phyloP scores from a whole-genome alignment of 2,329 filamentous ascomycete species.

The Claviceps pusilla region DNA sequence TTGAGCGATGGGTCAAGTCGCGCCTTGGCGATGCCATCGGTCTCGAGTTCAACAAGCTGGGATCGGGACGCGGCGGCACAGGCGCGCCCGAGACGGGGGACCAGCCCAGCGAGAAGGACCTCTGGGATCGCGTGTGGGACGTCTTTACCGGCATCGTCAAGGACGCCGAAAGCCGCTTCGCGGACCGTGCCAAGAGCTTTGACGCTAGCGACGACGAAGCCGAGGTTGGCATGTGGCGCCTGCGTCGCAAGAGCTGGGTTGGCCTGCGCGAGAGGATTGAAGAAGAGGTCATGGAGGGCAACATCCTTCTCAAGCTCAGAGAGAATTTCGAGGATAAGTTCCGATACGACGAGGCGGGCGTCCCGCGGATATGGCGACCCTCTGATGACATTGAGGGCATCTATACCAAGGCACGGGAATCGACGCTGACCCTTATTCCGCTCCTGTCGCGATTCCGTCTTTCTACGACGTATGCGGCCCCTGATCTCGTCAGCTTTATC shows the following conservation, averaged over 20 bases:
- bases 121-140: constrained; percentile 93
- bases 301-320: constrained; percentile 82
- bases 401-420: constrained; percentile 84
- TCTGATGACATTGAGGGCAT: constrained; percentile 93
- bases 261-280: constrained; percentile 82
- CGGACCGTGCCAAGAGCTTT: constrained; percentile 80
- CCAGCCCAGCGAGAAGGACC: constrained; percentile 64
- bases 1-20: constrained; percentile 87
- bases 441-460: constrained; percentile 75
- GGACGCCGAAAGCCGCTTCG: constrained; percentile 74
- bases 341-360: constrained; percentile 87
- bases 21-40: constrained; percentile 77
- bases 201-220: constrained; percentile 86
- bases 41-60: constrained; percentile 89
- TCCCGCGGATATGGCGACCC: constrained; percentile 91
- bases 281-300: constrained; percentile 96
- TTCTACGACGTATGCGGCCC: constrained; percentile 55
- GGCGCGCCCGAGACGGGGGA: constrained; percentile 68
- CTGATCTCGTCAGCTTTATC: constrained; percentile 74
- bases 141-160: constrained; percentile 70
- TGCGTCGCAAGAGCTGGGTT: constrained; percentile 88
- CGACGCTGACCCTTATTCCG: constrained; percentile 79
- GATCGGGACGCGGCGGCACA: constrained; percentile 68
- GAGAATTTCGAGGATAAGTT: constrained; percentile 99
- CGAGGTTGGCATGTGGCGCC: constrained; percentile 78